These are phyloP conservation scores for Agrocybe praecox DNA, from an alignment of 768 basidiomycete species.

Conservation along the genomic window DNA sequence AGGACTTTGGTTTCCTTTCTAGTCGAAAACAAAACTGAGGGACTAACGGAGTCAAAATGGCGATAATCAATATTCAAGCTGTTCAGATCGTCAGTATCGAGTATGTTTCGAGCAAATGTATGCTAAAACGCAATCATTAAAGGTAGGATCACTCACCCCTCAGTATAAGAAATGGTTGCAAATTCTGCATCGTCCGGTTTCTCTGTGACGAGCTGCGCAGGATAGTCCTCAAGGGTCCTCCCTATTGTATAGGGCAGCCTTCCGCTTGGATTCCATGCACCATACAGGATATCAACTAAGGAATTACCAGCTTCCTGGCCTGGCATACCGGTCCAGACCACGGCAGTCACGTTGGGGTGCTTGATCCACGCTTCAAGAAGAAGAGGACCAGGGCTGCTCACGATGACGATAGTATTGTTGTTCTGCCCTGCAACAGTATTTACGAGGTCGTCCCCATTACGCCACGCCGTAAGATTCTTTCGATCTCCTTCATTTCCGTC, in stretches of 20 bases:
- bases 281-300: constrained; percentile 73
- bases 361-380: constrained; percentile 71
- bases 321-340: constrained; percentile 68
- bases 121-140: neutral
- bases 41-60: constrained; percentile 65
- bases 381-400: constrained; percentile 63
- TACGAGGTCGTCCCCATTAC: constrained; percentile 71
- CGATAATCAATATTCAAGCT: constrained; percentile 73
- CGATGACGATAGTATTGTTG: constrained; percentile 73
- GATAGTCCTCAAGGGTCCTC: constrained; percentile 59
- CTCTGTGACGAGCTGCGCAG: constrained; percentile 48
- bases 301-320: constrained; percentile 74
- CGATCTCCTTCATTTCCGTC: constrained; percentile 78
- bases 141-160: constrained; percentile 38
- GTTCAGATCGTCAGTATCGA: neutral
- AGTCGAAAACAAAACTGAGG: constrained; percentile 2
- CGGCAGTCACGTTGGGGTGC: constrained; percentile 72
- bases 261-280: constrained; percentile 68
- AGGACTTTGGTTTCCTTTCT: neutral
- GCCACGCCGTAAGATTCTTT: constrained; percentile 72
- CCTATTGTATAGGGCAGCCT: constrained; percentile 78
- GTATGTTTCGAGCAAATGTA: neutral
- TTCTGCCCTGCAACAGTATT: constrained; percentile 65
- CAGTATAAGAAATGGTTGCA: constrained; percentile 59
- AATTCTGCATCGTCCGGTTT: constrained; percentile 34